Base-by-base conservation (phyloP, 2,329 filamentous ascomycete species). In the Truncatella angustata region DNA sequence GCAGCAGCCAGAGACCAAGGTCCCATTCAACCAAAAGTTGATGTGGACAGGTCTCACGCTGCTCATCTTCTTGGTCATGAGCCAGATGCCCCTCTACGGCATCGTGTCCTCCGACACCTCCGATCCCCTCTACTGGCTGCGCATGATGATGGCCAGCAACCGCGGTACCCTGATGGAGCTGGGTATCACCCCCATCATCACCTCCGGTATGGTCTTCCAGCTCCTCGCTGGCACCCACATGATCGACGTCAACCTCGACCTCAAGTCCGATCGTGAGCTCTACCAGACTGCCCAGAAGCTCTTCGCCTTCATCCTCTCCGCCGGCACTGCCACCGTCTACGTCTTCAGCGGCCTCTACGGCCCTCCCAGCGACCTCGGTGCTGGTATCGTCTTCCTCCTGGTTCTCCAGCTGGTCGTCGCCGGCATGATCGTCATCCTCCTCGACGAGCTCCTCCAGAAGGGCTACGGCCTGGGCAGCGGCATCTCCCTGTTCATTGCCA, bases 261-360 rank as follows among this genome's bases (percentile, higher is more conserved):
- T 97, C 75, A 99, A 99, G 84, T 94, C 93, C 74, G 94, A 99
- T 77, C 94, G 94, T 76, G 94, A 99, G 81, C 87, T 99, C 60
- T 99, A 99, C 85, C 94, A 99, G 82, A 99, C 93, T 59, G 94
- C 95, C 52, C 94, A 99, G 84, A 99, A 99, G 82, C 88, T 96
- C 60, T 93, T 96, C 67, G 94, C 94, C 63, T 96, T 99, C 70
- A 95, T 99, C 71, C 84, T 99, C 63, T 96, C 93, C 59, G 94
- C 96, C 75, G 94, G 94, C 64, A 96, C 96, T 72, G 93, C 92
- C 68, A 96, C 92, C 65, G 94, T 99, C 66, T 97, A 95, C 76
- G 94, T 99, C 71, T 90, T 99, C 76, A 97, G 92, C 66, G 92
- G 92, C 71, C 91, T 97, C 68, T 99, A 99, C 73, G 94, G 94